Conservation (phyloP, 2,329 filamentous ascomycete species). For the Colletotrichum neosansevieriae region DNA sequence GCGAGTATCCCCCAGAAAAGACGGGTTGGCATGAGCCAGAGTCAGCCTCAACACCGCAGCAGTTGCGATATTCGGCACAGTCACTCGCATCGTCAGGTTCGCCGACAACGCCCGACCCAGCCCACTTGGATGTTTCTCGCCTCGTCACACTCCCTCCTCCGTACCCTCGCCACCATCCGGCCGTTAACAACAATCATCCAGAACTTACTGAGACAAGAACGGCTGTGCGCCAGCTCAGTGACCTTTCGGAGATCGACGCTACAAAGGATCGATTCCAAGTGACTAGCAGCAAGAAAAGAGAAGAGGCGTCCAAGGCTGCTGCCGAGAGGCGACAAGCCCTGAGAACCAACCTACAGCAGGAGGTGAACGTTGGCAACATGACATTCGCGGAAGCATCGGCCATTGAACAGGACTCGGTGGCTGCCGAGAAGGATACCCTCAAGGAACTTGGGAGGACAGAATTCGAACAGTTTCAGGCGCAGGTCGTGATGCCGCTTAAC, state of each 20-base stretch:
- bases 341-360: slow-evolving; percentile 79
- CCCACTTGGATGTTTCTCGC: slow-evolving; percentile 86
- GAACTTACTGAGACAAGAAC: slow-evolving; percentile 83
- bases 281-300: slow-evolving; percentile 68
- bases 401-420: slow-evolving; percentile 80
- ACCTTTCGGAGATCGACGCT: slow-evolving; percentile 77
- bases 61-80: slow-evolving; percentile 54
- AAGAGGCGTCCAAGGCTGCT: slow-evolving; percentile 64
- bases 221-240: slow-evolving; percentile 78
- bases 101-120: slow-evolving; percentile 60
- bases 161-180: slow-evolving; percentile 93
- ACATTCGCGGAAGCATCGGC: slow-evolving; percentile 85
- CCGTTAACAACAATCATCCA: slow-evolving; percentile 95
- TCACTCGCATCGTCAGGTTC: slow-evolving; percentile 56
- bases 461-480: slow-evolving; percentile 86
- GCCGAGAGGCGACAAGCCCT: slow-evolving; percentile 72
- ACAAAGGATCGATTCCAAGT: slow-evolving; percentile 73
- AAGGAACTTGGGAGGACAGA: slow-evolving; percentile 82
- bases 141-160: slow-evolving; percentile 93
- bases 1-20: slow-evolving; percentile 69
- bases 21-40: slow-evolving; percentile 65
- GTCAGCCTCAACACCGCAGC: slow-evolving; percentile 58
- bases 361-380: slow-evolving; percentile 82
- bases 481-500: slow-evolving; percentile 87
- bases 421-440: slow-evolving; percentile 75